Evolutionary conservation across 495 filamentous ascomycete species (phyloP).

Genomic region (Trichoderma erinaceum): DNA sequence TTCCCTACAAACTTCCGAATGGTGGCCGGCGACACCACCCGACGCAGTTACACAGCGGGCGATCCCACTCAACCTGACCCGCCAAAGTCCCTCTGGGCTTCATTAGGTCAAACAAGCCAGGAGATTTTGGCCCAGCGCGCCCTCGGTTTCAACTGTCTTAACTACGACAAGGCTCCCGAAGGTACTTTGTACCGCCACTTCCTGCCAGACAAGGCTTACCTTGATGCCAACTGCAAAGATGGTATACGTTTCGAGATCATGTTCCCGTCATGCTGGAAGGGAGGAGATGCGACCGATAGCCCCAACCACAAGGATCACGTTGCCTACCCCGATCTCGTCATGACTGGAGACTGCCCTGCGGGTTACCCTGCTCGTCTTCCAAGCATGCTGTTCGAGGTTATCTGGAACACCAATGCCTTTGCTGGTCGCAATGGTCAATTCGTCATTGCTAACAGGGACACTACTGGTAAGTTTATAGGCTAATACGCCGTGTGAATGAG

Average conservation of each 20-base stretch:
- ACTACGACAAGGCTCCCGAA: slow-evolving; percentile 60
- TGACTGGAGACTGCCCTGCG: slow-evolving; percentile 68
- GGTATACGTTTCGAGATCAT: slow-evolving; percentile 77
- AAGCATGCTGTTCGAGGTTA: slow-evolving; percentile 80
- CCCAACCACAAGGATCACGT: slow-evolving; percentile 64
- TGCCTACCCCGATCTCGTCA: slow-evolving; percentile 69
- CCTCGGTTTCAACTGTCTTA: slow-evolving; percentile 85
- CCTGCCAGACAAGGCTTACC: slow-evolving; percentile 69
- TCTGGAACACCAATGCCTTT: slow-evolving; percentile 73
- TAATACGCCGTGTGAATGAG: no score
- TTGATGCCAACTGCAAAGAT: slow-evolving; percentile 69
- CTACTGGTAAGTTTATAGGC: slow-evolving; percentile 46
- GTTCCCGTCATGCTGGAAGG: slow-evolving; percentile 93
- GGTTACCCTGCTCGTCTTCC: slow-evolving; percentile 64
- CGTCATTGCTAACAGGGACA: slow-evolving; percentile 77
- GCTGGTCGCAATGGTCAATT: slow-evolving; percentile 62
- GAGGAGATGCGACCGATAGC: slow-evolving; percentile 52
- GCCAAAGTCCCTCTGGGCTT: slow-evolving; percentile 63
- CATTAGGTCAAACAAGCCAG: slow-evolving; percentile 53
- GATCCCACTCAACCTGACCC: slow-evolving; percentile 53
- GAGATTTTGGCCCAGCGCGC: slow-evolving; percentile 68
- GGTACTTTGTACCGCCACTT: slow-evolving; percentile 70
- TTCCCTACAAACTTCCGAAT: slow-evolving; percentile 80
- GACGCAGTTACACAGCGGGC: slow-evolving; percentile 66
- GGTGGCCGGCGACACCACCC: slow-evolving; percentile 67